phyloP scores from a whole-genome alignment of 768 basidiomycete genomes.

The Dictyophora rubrovolvata region DNA sequence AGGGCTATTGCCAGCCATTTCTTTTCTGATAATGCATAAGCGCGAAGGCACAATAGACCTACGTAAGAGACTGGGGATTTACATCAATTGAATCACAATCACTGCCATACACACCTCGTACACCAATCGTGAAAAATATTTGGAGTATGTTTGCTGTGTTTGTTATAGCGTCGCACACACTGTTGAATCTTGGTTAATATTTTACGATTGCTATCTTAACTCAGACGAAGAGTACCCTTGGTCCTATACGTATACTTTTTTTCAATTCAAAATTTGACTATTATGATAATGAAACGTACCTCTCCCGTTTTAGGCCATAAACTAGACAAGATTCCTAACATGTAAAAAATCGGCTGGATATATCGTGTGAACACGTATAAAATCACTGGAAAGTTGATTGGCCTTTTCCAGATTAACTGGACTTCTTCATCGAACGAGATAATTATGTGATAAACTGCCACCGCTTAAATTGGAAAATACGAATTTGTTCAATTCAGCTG shows the following conservation, averaged over 20 bases:
- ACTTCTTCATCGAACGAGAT: not conserved
- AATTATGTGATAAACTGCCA: not conserved
- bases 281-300: too few species aligned
- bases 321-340: too few species aligned
- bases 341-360: not conserved
- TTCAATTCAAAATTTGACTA: too few species aligned
- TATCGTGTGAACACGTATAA: not conserved
- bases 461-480: not conserved
- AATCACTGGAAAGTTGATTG: not conserved
- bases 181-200: not conserved
- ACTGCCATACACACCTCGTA: not conserved
- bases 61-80: not conserved
- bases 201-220: too few species aligned
- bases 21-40: not conserved
- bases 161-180: not conserved
- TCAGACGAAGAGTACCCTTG: too few species aligned
- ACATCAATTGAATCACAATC: too few species aligned
- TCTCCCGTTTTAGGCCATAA: too few species aligned
- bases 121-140: not conserved
- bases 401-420: not conserved
- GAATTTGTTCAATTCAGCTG: not conserved
- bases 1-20: not conserved
- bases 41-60: not conserved
- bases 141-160: not conserved
- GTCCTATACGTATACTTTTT: too few species aligned